These are phyloP conservation scores for Colletotrichum sp. DNA, from an alignment of 2,329 filamentous ascomycete genomes.

Conservation along the genomic window DNA sequence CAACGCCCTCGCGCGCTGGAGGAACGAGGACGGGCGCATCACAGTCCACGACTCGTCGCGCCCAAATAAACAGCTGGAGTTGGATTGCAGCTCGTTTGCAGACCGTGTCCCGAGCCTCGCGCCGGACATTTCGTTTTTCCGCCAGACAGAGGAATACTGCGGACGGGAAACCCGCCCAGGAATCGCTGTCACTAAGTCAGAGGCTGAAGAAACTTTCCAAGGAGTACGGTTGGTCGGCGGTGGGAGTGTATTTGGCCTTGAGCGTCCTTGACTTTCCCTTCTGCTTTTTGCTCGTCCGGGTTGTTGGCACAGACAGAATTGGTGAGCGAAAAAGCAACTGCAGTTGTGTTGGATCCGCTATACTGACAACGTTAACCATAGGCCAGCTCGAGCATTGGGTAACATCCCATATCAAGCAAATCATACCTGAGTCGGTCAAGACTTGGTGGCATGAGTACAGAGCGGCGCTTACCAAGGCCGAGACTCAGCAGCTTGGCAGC, in stretches of 20 bases:
- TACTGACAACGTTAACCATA: slow-evolving; percentile 31
- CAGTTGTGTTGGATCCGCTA: neutral
- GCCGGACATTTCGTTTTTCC: slow-evolving; percentile 21
- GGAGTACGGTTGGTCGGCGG: slow-evolving; percentile 92
- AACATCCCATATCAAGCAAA: slow-evolving; percentile 60
- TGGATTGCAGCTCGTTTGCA: slow-evolving; percentile 10
- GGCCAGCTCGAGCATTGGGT: slow-evolving; percentile 71
- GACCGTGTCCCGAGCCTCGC: neutral
- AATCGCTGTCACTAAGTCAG: slow-evolving; percentile 64
- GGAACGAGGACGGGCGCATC: neutral
- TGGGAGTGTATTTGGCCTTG: slow-evolving; percentile 88
- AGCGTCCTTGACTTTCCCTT: slow-evolving; percentile 92
- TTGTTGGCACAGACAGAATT: slow-evolving; percentile 85
- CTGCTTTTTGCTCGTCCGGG: slow-evolving; percentile 86
- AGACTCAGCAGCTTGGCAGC: slow-evolving; percentile 47
- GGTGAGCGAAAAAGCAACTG: slow-evolving; percentile 52
- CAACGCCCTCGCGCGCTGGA: neutral
- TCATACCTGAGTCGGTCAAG: slow-evolving; percentile 66
- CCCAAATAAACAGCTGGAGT: slow-evolving; percentile 1
- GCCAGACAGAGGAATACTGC: neutral
- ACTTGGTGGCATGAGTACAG: slow-evolving; percentile 56
- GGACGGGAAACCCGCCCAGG: neutral
- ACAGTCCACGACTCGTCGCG: neutral
- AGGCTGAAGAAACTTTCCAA: slow-evolving; percentile 82
- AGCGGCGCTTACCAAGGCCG: slow-evolving; percentile 50